Evolutionary conservation across 345 rosid genomes (phyloP).

Genomic region (Populus alba): DNA sequence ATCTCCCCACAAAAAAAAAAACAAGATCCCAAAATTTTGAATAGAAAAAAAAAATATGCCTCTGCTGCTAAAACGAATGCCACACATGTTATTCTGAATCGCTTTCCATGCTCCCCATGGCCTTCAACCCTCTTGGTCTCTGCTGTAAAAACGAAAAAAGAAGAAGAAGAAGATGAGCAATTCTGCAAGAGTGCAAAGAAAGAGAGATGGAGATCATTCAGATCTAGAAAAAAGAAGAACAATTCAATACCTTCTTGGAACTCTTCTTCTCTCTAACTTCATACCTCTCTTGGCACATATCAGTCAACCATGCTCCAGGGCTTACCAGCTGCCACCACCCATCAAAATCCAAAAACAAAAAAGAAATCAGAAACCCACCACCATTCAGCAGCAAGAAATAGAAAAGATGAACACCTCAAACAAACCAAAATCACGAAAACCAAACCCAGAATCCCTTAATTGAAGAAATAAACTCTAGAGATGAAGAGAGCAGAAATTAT

Average conservation of each 20-base stretch:
- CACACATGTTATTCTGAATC: slow-evolving; percentile 49
- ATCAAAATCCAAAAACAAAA: slow-evolving; percentile 13
- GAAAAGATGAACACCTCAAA: background rate
- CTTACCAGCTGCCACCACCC: slow-evolving; percentile 55
- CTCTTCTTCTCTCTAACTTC: slow-evolving; percentile 78
- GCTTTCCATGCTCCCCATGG: slow-evolving; percentile 71
- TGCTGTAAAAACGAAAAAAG: slow-evolving; percentile 24
- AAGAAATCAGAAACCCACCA: background rate
- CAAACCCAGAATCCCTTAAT: background rate
- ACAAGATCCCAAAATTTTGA: slow-evolving; percentile 3
- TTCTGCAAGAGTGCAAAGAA: background rate
- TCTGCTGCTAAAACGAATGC: slow-evolving; percentile 15
- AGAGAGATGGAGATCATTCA: background rate
- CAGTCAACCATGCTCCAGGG: slow-evolving; percentile 80
- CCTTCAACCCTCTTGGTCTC: slow-evolving; percentile 78
- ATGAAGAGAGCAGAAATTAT: background rate
- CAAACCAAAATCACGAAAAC: slow-evolving; percentile 14
- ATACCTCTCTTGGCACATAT: slow-evolving; percentile 77
- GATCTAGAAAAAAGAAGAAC: background rate
- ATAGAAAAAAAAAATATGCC: slow-evolving; percentile 6
- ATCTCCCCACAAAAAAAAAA: slow-evolving; percentile 11
- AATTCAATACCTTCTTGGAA: slow-evolving; percentile 52
- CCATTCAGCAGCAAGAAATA: background rate
- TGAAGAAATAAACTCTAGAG: background rate
- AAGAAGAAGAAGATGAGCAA: background rate